Conservation (phyloP, 441 rosid genomes). For the Euphorbia celastroides region DNA sequence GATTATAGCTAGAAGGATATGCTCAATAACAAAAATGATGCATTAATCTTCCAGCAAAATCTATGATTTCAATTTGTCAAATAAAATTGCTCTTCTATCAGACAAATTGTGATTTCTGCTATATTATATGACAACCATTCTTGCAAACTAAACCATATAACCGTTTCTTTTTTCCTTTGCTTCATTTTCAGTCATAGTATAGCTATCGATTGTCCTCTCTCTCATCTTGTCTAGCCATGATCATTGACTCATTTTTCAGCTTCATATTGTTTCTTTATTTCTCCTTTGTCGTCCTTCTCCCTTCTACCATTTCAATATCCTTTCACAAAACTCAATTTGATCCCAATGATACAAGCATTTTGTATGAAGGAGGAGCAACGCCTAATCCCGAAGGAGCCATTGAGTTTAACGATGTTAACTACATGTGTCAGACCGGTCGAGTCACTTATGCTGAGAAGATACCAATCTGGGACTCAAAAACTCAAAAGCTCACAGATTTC, state of each 20-base stretch:
- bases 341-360: slow-evolving; percentile 2
- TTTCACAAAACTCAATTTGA: slow-evolving; percentile 29
- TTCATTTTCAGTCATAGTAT: too few relatives aligned
- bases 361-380: slow-evolving; percentile 38
- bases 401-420: slow-evolving; percentile 25
- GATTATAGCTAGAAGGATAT: not conserved
- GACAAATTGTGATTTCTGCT: not conserved
- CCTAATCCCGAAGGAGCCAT: slow-evolving; percentile 24
- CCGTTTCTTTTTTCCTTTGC: not conserved
- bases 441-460: slow-evolving; percentile 34
- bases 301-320: slow-evolving; percentile 15
- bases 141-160: not conserved
- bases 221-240: not conserved
- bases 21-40: not conserved
- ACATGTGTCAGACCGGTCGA: slow-evolving; percentile 42
- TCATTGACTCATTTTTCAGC: not conserved
- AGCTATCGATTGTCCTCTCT: too few relatives aligned
- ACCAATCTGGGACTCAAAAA: slow-evolving; percentile 36
- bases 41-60: not conserved
- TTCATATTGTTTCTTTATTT: not conserved
- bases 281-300: slow-evolving; percentile 8
- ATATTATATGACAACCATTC: not conserved
- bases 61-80: not conserved
- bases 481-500: slow-evolving; percentile 35
- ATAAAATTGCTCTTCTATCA: not conserved